Conservation (phyloP, 257 asterid genomes). For the Handroanthus guayacan region DNA sequence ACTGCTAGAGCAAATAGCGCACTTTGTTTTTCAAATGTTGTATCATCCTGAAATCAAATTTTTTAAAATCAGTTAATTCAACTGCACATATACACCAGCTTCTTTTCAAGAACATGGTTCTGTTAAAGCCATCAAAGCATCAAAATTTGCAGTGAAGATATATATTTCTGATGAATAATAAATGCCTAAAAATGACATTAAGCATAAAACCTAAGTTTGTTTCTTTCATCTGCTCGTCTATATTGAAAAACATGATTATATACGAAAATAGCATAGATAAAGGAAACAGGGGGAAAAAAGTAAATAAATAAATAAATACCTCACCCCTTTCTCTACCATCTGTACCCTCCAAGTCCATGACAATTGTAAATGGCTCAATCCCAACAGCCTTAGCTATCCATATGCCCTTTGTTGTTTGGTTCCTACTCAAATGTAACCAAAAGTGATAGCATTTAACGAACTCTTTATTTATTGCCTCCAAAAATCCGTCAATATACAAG, state of each 20-base stretch:
- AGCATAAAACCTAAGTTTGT: neutral
- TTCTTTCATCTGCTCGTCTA: neutral
- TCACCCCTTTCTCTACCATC: slow-evolving; percentile 72
- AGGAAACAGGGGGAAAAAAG: neutral
- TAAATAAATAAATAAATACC: slow-evolving; percentile 40
- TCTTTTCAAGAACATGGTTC: neutral
- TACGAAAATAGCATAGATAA: neutral
- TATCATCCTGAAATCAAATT: slow-evolving; percentile 55
- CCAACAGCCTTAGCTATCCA: slow-evolving; percentile 64
- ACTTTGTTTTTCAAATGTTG: slow-evolving; percentile 64
- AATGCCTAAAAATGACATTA: neutral
- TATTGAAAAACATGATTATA: neutral
- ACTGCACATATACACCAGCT: too few relatives aligned
- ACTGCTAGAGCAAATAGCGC: slow-evolving; percentile 61
- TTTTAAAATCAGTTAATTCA: slow-evolving; percentile 3
- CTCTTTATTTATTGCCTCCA: neutral
- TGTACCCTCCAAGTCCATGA: slow-evolving; percentile 72
- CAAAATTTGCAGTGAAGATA: neutral
- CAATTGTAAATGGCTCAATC: slow-evolving; percentile 53
- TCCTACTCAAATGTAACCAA: slow-evolving; percentile 39
- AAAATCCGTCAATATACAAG: neutral
- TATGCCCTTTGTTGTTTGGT: slow-evolving; percentile 60
- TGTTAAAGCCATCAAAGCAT: neutral
- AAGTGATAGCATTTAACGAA: neutral
- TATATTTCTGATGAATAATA: neutral